These are phyloP conservation scores for Populus simonii DNA, from an alignment of 345 rosid species.

Conservation along the genomic window DNA sequence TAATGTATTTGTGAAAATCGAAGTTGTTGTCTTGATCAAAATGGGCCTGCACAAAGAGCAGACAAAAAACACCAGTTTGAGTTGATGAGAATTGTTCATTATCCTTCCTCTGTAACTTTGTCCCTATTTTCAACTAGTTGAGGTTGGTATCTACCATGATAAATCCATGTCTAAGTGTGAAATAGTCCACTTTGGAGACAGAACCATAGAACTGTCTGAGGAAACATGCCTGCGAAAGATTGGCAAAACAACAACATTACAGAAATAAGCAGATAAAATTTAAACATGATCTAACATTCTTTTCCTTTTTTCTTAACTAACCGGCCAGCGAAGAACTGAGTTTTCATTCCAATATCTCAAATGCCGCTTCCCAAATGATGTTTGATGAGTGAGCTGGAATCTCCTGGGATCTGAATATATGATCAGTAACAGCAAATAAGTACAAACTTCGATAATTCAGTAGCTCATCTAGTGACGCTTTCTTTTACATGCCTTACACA, in stretches of 20 bases:
- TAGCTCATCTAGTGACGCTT: background rate
- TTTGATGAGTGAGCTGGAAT: slow-evolving; percentile 49
- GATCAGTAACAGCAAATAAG: background rate
- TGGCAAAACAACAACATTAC: background rate
- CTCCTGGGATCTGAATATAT: slow-evolving; percentile 45
- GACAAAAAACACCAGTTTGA: background rate
- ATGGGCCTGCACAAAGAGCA: slow-evolving; percentile 66
- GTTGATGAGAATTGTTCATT: background rate
- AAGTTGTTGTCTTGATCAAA: slow-evolving; percentile 50
- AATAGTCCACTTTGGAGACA: slow-evolving; percentile 66
- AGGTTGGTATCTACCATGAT: slow-evolving; percentile 39
- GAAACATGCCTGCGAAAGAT: slow-evolving; percentile 45
- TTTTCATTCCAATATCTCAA: slow-evolving; percentile 50
- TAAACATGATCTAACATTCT: background rate
- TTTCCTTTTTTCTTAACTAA: slow-evolving; percentile 9
- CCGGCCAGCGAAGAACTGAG: slow-evolving; percentile 50
- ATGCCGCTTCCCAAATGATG: slow-evolving; percentile 59
- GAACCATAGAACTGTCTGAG: slow-evolving; percentile 68
- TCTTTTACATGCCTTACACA: background rate
- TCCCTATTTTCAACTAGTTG: background rate
- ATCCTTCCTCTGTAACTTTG: background rate
- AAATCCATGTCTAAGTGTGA: slow-evolving; percentile 80
- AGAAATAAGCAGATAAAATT: background rate
- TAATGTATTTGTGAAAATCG: slow-evolving; percentile 75
- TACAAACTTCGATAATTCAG: background rate